phyloP scores from a whole-genome alignment of 1,284 basidiomycete genomes.

The Ustilago vetiveriae region DNA sequence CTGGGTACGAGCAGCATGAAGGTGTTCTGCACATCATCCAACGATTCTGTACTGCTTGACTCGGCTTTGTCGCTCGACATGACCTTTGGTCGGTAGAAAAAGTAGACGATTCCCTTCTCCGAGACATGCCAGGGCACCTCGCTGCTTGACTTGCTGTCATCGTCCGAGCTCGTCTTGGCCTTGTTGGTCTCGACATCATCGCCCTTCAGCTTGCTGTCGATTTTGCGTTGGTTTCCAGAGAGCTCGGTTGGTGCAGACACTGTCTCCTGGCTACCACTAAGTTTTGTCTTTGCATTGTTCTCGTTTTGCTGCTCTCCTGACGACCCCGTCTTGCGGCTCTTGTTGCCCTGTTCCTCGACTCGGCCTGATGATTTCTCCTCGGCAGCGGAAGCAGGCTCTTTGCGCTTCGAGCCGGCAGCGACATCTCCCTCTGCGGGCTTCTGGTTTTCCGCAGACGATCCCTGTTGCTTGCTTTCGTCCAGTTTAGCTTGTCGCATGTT shows the following conservation, averaged over 20 bases:
- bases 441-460: neutral
- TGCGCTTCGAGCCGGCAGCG: slow-evolving; percentile 16
- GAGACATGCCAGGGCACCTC: slow-evolving; percentile 36
- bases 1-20: slow-evolving; percentile 47
- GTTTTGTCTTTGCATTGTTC: neutral
- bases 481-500: slow-evolving; percentile 21
- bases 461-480: slow-evolving; percentile 9
- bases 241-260: slow-evolving; percentile 8
- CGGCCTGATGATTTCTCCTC: neutral
- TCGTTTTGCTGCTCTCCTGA: neutral
- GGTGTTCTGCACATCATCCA: slow-evolving; percentile 50
- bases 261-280: neutral
- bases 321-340: slow-evolving; percentile 19
- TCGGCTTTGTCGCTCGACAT: slow-evolving; percentile 38
- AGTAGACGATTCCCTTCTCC: slow-evolving; percentile 45
- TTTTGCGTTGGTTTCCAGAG: slow-evolving; percentile 9
- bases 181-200: slow-evolving; percentile 30
- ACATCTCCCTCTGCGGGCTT: neutral
- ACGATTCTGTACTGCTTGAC: slow-evolving; percentile 16
- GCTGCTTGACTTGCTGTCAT: neutral
- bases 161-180: neutral
- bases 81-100: slow-evolving; percentile 57
- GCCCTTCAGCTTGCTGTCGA: slow-evolving; percentile 26
- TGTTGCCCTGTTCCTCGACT: slow-evolving; percentile 1
- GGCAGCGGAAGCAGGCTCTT: slow-evolving; percentile 8